Conservation (phyloP, 1,284 basidiomycete genomes). For the Tylopilus microsporus region DNA sequence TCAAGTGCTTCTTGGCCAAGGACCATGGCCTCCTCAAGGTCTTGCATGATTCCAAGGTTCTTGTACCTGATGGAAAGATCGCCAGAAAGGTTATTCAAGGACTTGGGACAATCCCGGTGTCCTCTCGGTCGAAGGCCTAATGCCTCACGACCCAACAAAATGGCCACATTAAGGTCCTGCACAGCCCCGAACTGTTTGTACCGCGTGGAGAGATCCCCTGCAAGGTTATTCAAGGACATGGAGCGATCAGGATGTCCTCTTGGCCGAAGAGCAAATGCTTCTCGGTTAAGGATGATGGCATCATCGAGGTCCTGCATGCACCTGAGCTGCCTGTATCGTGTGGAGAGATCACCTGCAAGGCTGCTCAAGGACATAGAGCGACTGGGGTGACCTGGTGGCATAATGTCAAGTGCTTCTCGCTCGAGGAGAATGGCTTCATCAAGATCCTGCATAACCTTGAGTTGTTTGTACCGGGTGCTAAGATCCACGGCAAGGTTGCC, state of each 20-base stretch:
- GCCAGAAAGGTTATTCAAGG: background rate
- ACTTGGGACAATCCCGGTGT: background rate
- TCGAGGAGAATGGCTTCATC: background rate
- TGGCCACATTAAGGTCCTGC: too few relatives aligned
- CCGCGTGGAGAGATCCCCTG: background rate
- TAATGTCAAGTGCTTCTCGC: background rate
- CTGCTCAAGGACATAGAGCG: background rate
- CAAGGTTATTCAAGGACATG: background rate
- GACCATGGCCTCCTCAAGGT: background rate
- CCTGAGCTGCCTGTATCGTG: background rate
- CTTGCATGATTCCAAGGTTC: background rate
- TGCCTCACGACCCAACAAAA: too few relatives aligned
- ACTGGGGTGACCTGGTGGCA: background rate
- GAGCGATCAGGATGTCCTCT: background rate
- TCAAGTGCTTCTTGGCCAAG: too few relatives aligned
- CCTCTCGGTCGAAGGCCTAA: too few relatives aligned
- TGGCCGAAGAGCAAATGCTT: background rate
- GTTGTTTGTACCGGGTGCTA: background rate
- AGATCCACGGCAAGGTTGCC: background rate
- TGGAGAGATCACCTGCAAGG: background rate
- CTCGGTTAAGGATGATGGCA: background rate
- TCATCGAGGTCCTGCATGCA: background rate
- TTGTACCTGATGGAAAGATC: background rate
- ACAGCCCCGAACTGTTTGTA: background rate
- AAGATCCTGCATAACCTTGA: too few relatives aligned